Evolutionary conservation across 306 rosid species (phyloP), one percentile per base, ranked within the genome.

Genomic region (Notholithocarpus densiflorus): DNA sequence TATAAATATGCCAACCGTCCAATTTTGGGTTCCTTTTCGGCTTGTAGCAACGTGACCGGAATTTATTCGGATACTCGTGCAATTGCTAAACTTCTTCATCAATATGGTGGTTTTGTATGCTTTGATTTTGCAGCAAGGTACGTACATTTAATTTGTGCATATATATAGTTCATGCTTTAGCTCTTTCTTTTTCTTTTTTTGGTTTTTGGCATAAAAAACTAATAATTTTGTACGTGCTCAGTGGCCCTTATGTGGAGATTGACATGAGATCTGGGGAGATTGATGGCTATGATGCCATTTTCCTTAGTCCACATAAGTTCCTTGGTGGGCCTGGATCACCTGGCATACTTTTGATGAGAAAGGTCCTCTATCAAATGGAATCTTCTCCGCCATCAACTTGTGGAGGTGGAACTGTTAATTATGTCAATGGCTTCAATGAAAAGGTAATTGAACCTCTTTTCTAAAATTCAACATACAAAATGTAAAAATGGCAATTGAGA

Each of bases 61-160:
- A 87, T 92, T 23, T 86, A 59, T 84, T 73, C 97, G 0, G 89
- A 94, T 26, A 92, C 97, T 0, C 51, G 87, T 34, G 88, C 86
- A 19, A 88, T 94, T 75, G 92, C 98, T 59, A 73, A 18, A 54
- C 97, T 92, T 79, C 84, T 94, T 79, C 98, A 92, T 29, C 86
- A 77, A 1, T 89, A 88, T 69, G 88, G 89, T 1, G 98, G 84
- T 2, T 88, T 86, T 72, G 94, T 81, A 7, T 92, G 92, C 88
- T 94, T 94, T 64, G 98, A 94, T 85, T 94, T 89, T 1, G 98
- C 97, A 5, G 97, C 97, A 51, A 83, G 98, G 98, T 89, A 79
- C 10, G 5, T 68, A 27, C 48, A 8, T 40, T 40, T 40, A 34
- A 56, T 81, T 56, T 27, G 10, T 37, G 5, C 56, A 4, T 48